phyloP scores from a whole-genome alignment of 495 filamentous ascomycete genomes.

The Penicillium daleae region DNA sequence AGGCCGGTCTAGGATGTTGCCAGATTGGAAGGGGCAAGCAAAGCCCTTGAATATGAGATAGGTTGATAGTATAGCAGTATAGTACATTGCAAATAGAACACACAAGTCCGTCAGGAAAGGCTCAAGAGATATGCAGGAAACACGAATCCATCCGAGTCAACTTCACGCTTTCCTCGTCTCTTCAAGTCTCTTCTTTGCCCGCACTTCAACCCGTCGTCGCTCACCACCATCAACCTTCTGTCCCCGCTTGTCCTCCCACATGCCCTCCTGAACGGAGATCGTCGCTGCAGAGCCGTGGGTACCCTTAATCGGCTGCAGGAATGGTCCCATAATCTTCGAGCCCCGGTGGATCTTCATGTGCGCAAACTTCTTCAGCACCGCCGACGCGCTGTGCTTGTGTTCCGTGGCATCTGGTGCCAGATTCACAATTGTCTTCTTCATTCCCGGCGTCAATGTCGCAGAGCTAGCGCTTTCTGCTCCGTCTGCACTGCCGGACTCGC shows the following conservation, averaged over 20 bases:
- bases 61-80: slow-evolving; percentile 26
- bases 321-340: slow-evolving; percentile 70
- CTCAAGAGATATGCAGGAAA: slow-evolving; percentile 29
- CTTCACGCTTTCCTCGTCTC: slow-evolving; percentile 44
- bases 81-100: slow-evolving; percentile 30
- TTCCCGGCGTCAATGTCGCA: slow-evolving; percentile 56
- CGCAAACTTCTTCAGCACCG: slow-evolving; percentile 53
- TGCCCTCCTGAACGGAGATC: slow-evolving; percentile 74
- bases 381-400: slow-evolving; percentile 41
- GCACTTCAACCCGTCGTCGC: slow-evolving; percentile 80
- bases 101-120: slow-evolving; percentile 17
- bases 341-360: slow-evolving; percentile 68
- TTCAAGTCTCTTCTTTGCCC: slow-evolving; percentile 64
- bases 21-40: not conserved
- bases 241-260: slow-evolving; percentile 85
- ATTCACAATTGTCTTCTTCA: slow-evolving; percentile 71
- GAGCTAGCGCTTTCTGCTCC: slow-evolving; percentile 23
- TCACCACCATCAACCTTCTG: slow-evolving; percentile 97
- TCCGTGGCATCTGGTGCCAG: slow-evolving; percentile 57
- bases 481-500: slow-evolving; percentile 10
- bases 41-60: slow-evolving; percentile 13
- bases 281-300: slow-evolving; percentile 60
- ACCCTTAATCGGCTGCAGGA: slow-evolving; percentile 66
- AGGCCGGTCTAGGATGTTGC: not conserved
- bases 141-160: slow-evolving; percentile 9